A percentile compares a stretch with the other conserved stretches of the same genome.
These are phyloP conservation scores for Gracilariopsis chorda DNA, from an alignment of 23 red algal genomes.

Conservation along the genomic window DNA sequence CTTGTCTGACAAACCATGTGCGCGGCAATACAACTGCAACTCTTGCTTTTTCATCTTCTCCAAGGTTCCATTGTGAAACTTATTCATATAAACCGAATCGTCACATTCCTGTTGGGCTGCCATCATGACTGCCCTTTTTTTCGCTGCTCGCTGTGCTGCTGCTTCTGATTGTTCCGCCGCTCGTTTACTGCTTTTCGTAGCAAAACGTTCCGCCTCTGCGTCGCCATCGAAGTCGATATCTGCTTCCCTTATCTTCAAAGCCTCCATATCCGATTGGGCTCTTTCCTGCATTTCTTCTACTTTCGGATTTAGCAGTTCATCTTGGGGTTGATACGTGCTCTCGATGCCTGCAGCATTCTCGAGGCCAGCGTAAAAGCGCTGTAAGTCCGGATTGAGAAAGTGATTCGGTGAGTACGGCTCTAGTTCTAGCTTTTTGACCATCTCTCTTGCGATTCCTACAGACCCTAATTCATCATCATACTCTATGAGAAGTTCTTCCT, in stretches of 20 bases:
- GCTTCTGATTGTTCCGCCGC: background rate
- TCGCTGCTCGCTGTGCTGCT: background rate
- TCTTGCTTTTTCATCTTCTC: background rate
- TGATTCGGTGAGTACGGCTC: conserved; percentile 14
- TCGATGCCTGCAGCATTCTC: conserved; percentile 52
- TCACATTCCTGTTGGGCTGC: conserved; percentile 20
- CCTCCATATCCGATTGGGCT: background rate
- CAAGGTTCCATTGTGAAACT: background rate
- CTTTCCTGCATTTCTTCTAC: conserved; percentile 7
- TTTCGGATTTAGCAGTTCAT: conserved; percentile 49
- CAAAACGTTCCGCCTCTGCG: conserved; percentile 15
- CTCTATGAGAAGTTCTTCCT: conserved; percentile 27
- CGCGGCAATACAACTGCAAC: conserved; percentile 43
- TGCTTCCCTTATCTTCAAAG: conserved; percentile 14
- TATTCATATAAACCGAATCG: background rate
- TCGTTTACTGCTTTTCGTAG: conserved; percentile 25
- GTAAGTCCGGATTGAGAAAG: conserved; percentile 46
- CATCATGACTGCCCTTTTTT: background rate
- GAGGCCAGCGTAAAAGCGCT: conserved; percentile 45
- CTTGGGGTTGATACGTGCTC: conserved; percentile 26
- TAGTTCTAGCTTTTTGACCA: conserved; percentile 30
- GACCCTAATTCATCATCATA: background rate
- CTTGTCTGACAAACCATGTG: conserved; percentile 39
- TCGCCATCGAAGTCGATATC: conserved; percentile 35
- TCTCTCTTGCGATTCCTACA: background rate